Evolutionary conservation across 345 rosid genomes (phyloP), one percentile per base, ranked within the genome.

Genomic region (Populus davidiana): DNA sequence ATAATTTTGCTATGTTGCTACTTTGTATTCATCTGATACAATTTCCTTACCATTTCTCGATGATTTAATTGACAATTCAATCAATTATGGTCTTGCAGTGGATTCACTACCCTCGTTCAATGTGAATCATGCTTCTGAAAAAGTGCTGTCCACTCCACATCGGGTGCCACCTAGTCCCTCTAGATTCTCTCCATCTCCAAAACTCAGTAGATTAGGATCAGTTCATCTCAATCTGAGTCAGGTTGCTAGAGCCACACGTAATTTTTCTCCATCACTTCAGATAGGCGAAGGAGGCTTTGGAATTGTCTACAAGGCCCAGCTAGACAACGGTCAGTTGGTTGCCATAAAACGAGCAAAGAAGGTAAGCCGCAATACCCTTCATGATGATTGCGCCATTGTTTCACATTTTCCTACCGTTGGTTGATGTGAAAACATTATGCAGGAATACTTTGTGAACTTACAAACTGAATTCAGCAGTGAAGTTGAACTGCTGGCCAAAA

Each of bases 271-370:
- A 29, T 72, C 78, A 0, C 86, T 85, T 80, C 84, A 75, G 85
- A 89, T 96, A 77, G 99, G 99, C 70, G 95, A 92, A 88, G 98
- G 98, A 47, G 97, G 98, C 43, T 96, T 93, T 71, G 99, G 99
- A 79, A 86, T 86, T 35, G 97, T 96, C 70, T 96, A 91, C 86
- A 93, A 82, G 81, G 99, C 95, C 1, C 70, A 71, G 61, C 85
- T 96, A 71, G 94, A 90, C 50, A 86, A 88, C 52, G 93, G 94
- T 69, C 94, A 80, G 73, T 74, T 88, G 76, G 97, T 96, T 68
- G 99, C 99, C 81, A 88, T 96, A 70, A 96, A 96, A 90, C 91
- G 99, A 85, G 99, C 93, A 65, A 96, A 93, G 86, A 92, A 88
- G 94, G 99, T 92, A 83, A 70, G 73, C 75, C 27, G 25, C 72